Evolutionary conservation across 441 rosid genomes (phyloP), one percentile per base, ranked within the genome.

Genomic region (Croton laevigatus): DNA sequence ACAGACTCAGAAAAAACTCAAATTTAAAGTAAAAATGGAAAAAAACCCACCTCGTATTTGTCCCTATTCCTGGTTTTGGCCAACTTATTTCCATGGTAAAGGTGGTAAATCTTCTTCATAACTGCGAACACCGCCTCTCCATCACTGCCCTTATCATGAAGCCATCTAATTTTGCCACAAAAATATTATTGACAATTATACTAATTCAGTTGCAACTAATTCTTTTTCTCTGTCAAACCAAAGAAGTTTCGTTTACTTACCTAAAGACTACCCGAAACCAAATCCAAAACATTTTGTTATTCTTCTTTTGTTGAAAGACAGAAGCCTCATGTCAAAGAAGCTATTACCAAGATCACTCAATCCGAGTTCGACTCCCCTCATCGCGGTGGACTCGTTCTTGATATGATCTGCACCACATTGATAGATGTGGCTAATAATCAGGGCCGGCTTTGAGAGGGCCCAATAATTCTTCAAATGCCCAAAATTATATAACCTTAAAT

Each of bases 61-160:
- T 83, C 11, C 87, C 90, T 23, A 13, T 66, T 4, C 84, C 88
- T 3, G 74, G 68, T 1, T 62, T 72, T 1, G 84, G 86, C 58
- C 88, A 86, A 77, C 57, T 82, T 37, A 78, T 78, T 38, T 76
- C 86, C 9, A 51, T 81, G 59, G 52, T 84, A 4, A 86, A 87
- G 54, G 57, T 83, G 8, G 84, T 86, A 3, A 79, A 72, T 61
- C 76, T 75, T 59, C 71, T 87, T 42, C 66, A 84, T 20, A 62
- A 46, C 5, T 74, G 63, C 1, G 78, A 85, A 71, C 66, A 32
- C 62, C 62, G 77, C 61, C 76, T 86, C 71, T 77, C 36, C 8
- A 61, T 83, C 66, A 81, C 84, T 0, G 38, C 84, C 64, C 79
- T 85, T 51, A 54, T 74, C 23, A 80, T 82, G 71, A 42, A 20